A percentile compares a stretch with the other conserved stretches of the same genome.
Conservation (phyloP, 2,329 filamentous ascomycete genomes). For the Didymella pinodella region DNA sequence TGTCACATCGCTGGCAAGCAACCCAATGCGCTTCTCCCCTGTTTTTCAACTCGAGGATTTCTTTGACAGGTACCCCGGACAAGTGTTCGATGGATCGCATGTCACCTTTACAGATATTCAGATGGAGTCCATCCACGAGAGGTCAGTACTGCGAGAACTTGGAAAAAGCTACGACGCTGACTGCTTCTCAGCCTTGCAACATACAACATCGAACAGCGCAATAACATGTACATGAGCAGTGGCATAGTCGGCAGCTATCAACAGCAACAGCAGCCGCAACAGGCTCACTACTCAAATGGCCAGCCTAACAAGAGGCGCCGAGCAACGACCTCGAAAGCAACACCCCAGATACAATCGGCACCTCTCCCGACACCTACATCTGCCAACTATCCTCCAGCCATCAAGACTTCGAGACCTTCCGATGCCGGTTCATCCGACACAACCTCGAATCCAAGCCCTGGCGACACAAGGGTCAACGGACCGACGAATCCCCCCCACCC, state of each 20-base stretch:
- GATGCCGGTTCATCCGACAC: conserved; percentile 35
- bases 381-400: conserved; percentile 36
- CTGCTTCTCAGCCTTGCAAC: conserved; percentile 37
- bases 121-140: conserved; percentile 67
- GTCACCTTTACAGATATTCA: conserved; percentile 73
- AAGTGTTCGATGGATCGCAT: conserved; percentile 77
- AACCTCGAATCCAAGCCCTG: conserved; percentile 34
- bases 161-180: conserved; percentile 22
- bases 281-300: conserved; percentile 40
- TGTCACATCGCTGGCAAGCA: conserved; percentile 74
- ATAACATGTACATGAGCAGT: conserved; percentile 48
- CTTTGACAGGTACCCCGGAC: conserved; percentile 80
- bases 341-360: conserved; percentile 33
- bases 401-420: conserved; percentile 30
- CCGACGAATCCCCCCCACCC: conserved; percentile 33
- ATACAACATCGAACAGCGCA: conserved; percentile 49
- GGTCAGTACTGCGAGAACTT: conserved; percentile 47
- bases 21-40: conserved; percentile 75
- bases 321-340: conserved; percentile 31
- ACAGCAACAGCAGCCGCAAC: conserved; percentile 34
- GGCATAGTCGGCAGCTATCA: conserved; percentile 42
- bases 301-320: conserved; percentile 48
- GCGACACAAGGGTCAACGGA: conserved; percentile 30
- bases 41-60: conserved; percentile 89
- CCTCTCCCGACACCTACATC: conserved; percentile 44